Percentiles rank a stretch among this genome's conserved stretches.
phyloP scores from a whole-genome alignment of 129 eudicot genomes.

The Kitagawia praeruptora region DNA sequence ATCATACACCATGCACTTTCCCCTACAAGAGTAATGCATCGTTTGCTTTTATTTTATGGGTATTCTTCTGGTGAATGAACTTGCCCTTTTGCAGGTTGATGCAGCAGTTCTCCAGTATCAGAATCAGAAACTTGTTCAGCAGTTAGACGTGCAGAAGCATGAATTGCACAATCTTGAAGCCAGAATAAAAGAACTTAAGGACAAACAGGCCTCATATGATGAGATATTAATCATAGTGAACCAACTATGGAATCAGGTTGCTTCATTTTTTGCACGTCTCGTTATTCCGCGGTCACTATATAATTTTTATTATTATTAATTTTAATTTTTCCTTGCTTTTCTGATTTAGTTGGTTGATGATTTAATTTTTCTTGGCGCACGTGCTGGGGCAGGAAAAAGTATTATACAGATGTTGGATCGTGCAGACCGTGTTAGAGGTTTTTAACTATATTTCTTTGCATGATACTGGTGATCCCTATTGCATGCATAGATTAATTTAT shows the following conservation, averaged over 20 bases:
- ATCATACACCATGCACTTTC: not conserved
- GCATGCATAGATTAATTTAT: slow-evolving; percentile 1
- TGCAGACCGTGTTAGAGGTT: slow-evolving; percentile 63
- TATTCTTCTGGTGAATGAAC: not conserved
- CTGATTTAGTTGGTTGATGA: slow-evolving; percentile 67
- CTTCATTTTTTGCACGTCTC: slow-evolving; percentile 6
- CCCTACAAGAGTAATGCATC: not conserved
- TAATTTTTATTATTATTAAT: slow-evolving; percentile 1
- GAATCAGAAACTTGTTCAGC: slow-evolving; percentile 93
- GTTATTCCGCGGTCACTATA: not conserved
- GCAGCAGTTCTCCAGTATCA: slow-evolving; percentile 88
- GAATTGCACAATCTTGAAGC: slow-evolving; percentile 78
- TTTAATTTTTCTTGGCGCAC: slow-evolving; percentile 68
- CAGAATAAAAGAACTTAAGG: slow-evolving; percentile 60
- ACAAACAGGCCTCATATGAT: slow-evolving; percentile 74
- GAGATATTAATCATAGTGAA: slow-evolving; percentile 51
- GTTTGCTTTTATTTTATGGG: too few relatives aligned
- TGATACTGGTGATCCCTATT: not conserved
- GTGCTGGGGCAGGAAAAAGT: slow-evolving; percentile 63
- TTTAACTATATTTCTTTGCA: not conserved
- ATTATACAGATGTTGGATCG: slow-evolving; percentile 51
- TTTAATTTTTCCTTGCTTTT: not conserved
- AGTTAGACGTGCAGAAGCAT: slow-evolving; percentile 79
- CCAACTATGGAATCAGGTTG: slow-evolving; percentile 81
- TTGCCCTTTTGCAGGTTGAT: slow-evolving; percentile 57